Evolutionary conservation across 805 yeast species (phyloP), one percentile per base, ranked within the genome.

Genomic region (Saccharomyces paradoxus): DNA sequence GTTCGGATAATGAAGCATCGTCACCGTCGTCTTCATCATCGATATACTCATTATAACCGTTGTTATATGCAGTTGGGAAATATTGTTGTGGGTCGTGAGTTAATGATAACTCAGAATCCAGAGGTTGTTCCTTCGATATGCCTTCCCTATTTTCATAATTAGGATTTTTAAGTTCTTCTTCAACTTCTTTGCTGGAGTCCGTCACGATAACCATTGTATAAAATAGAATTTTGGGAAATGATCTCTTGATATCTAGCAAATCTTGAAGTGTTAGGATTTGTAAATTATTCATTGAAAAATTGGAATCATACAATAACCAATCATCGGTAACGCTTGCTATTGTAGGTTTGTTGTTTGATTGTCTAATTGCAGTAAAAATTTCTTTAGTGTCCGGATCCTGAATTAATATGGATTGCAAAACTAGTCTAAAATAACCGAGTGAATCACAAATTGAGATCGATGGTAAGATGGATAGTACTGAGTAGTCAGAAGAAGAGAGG

Each of bases 281-380:
- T 47, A 74, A 56, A 56, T 74, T 74, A 28, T 66, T 59, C 63
- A 74, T 59, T 12, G 73, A 65, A 54, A 73, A 74, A 1, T 63
- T 58, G 3, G 70, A 64, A 57, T 74, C 78, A 52, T 74, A 74
- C 4, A 74, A 56, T 13, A 74, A 57, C 78, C 78, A 74, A 48
- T 74, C 76, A 50, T 74, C 77, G 14, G 66, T 65, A 41, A 70
- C 62, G 56, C 65, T 61, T 4, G 72, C 71, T 8, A 56, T 61
- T 22, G 61, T 58, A 1, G 66, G 65, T 37, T 61, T 63, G 49
- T 62, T 64, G 41, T 60, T 59, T 7, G 63, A 60, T 52, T 70
- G 71, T 50, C 71, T 65, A 2, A 70, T 66, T 1, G 71, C 72
- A 1, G 73, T 70, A 37, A 55, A 60, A 21, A 65, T 56, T 48